Conservation (phyloP, 1,139 yeast genomes). For the Torulaspora pretoriensis region DNA sequence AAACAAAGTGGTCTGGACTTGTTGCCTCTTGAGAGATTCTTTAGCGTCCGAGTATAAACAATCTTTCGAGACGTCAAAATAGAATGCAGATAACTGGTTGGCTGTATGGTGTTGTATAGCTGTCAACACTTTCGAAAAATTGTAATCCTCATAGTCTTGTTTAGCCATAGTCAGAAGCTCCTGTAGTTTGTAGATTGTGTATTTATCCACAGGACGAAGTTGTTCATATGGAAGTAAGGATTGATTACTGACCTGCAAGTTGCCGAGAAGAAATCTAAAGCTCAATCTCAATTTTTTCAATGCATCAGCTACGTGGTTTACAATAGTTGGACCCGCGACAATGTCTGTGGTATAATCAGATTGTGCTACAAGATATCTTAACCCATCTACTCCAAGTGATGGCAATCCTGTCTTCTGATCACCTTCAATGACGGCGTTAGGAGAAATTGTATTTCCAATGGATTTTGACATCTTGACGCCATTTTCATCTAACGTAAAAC, state of each 20-base stretch:
- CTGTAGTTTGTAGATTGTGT: conserved; percentile 53
- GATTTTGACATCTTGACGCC: conserved; percentile 94
- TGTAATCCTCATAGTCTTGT: conserved; percentile 50
- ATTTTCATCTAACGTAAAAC: conserved; percentile 81
- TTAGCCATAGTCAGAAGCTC: conserved; percentile 45
- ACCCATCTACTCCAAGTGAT: conserved; percentile 84
- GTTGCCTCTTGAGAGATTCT: conserved; percentile 50
- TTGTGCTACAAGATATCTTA: conserved; percentile 87
- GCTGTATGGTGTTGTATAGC: conserved; percentile 69
- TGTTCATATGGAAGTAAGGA: conserved; percentile 30
- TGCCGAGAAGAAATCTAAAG: conserved; percentile 76
- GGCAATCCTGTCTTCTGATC: conserved; percentile 54
- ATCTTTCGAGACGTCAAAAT: conserved; percentile 85
- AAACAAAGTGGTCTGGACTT: conserved; percentile 67
- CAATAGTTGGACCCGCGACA: conserved; percentile 64
- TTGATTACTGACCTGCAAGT: conserved; percentile 43
- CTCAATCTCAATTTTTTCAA: conserved; percentile 80
- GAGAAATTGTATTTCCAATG: conserved; percentile 74
- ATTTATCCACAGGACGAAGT: conserved; percentile 59
- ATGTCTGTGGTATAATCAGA: conserved; percentile 82
- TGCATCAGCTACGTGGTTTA: conserved; percentile 73
- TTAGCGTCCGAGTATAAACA: conserved; percentile 66
- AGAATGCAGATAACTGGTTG: conserved; percentile 70
- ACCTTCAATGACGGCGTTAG: conserved; percentile 65
- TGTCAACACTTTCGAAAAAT: conserved; percentile 63